Evolutionary conservation across 2,329 filamentous ascomycete species (phyloP).

Genomic region (Alternaria sp.): DNA sequence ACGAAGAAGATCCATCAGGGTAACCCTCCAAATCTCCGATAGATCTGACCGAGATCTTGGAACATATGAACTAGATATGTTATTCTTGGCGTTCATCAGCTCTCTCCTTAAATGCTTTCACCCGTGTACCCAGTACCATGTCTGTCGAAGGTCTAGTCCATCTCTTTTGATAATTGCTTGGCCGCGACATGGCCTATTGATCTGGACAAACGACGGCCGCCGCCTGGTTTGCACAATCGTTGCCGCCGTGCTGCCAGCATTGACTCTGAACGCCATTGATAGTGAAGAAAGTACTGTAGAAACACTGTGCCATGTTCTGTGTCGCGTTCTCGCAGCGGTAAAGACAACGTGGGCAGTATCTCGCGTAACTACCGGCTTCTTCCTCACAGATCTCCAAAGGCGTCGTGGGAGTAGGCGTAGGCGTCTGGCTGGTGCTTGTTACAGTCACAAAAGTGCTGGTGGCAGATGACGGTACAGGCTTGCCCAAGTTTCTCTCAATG

Average conservation of each 20-base stretch:
- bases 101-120: background rate
- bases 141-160: background rate
- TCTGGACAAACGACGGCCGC: background rate
- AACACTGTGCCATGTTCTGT: background rate
- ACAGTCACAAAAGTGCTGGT: background rate
- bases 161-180: background rate
- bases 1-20: background rate
- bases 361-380: background rate
- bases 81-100: background rate
- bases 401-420: background rate
- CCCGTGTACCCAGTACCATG: background rate
- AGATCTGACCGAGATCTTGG: background rate
- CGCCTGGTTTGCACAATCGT: background rate
- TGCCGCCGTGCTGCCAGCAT: background rate
- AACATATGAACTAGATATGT: background rate
- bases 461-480: background rate
- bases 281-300: background rate
- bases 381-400: background rate
- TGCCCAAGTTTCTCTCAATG: background rate
- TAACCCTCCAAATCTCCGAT: background rate
- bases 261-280: background rate
- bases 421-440: background rate
- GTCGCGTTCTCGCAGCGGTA: background rate
- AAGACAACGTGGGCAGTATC: background rate
- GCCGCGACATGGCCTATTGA: background rate